Evolutionary conservation across 441 rosid species (phyloP).

Genomic region (Pelargonium australe): DNA sequence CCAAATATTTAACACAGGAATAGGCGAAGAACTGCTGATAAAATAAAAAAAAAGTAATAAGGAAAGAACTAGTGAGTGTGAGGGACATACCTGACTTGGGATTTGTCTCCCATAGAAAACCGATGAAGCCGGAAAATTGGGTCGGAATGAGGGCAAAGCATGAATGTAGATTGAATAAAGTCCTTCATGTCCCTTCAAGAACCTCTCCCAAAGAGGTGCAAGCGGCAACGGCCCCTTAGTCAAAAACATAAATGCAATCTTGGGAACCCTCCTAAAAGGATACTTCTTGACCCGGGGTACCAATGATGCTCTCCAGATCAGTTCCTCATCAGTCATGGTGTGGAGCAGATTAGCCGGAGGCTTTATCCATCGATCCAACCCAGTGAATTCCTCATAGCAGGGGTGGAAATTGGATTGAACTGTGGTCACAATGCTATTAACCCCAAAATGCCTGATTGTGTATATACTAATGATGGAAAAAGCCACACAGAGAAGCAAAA

Average conservation of each 20-base stretch:
- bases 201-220: slow-evolving; percentile 89
- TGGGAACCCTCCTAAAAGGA: slow-evolving; percentile 61
- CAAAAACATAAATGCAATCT: slow-evolving; percentile 86
- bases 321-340: slow-evolving; percentile 53
- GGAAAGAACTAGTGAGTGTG: slow-evolving; percentile 21
- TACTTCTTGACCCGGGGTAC: slow-evolving; percentile 49
- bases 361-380: slow-evolving; percentile 50
- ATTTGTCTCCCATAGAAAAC: slow-evolving; percentile 65
- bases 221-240: slow-evolving; percentile 81
- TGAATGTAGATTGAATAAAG: slow-evolving; percentile 65
- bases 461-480: slow-evolving; percentile 63
- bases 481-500: slow-evolving; percentile 44
- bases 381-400: slow-evolving; percentile 33
- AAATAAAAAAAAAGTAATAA: neutral
- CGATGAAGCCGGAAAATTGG: slow-evolving; percentile 53
- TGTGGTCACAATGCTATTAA: slow-evolving; percentile 38
- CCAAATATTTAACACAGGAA: slow-evolving; percentile 55
- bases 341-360: slow-evolving; percentile 44
- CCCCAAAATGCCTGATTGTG: slow-evolving; percentile 52
- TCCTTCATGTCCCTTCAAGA: slow-evolving; percentile 58
- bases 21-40: too few relatives aligned
- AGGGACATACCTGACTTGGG: slow-evolving; percentile 71
- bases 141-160: slow-evolving; percentile 43
- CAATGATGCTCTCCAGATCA: slow-evolving; percentile 88
- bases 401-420: slow-evolving; percentile 46